These are phyloP conservation scores for Chalaropsis ovoidea DNA, from an alignment of 2,329 filamentous ascomycete species.

Conservation along the genomic window DNA sequence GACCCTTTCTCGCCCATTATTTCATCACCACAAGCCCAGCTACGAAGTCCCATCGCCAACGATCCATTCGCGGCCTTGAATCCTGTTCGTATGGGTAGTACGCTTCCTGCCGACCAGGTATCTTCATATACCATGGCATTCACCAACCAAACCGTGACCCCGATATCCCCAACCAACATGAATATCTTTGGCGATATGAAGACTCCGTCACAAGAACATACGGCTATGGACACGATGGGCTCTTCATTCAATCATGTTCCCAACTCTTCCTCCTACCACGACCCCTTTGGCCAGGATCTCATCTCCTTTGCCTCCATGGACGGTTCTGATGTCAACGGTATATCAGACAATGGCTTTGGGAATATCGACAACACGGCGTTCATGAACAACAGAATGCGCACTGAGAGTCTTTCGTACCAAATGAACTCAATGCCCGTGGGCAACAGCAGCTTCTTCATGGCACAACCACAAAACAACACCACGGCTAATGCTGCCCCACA, in stretches of 20 bases:
- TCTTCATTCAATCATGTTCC: neutral
- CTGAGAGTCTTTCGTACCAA: constrained; percentile 13
- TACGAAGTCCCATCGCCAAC: neutral
- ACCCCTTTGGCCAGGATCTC: constrained; percentile 16
- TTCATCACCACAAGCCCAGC: constrained; percentile 16
- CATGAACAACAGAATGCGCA: constrained; percentile 13
- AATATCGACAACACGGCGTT: constrained; percentile 8
- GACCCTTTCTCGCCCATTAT: constrained; percentile 19
- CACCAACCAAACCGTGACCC: neutral
- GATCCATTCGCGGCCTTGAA: constrained; percentile 19
- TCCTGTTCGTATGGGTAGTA: constrained; percentile 9
- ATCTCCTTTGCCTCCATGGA: constrained; percentile 15
- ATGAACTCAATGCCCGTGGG: neutral
- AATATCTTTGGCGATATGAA: neutral
- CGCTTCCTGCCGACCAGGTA: constrained; percentile 18
- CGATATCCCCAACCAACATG: constrained; percentile 5
- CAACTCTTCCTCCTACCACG: constrained; percentile 1
- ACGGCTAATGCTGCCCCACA: neutral
- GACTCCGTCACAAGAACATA: neutral
- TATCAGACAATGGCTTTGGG: neutral
- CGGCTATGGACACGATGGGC: neutral
- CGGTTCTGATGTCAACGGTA: neutral
- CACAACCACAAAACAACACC: constrained; percentile 21
- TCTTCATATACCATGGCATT: constrained; percentile 12
- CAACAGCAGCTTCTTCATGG: constrained; percentile 19